Conservation (phyloP, 495 filamentous ascomycete genomes). For the Rhizodiscina lignyota region DNA sequence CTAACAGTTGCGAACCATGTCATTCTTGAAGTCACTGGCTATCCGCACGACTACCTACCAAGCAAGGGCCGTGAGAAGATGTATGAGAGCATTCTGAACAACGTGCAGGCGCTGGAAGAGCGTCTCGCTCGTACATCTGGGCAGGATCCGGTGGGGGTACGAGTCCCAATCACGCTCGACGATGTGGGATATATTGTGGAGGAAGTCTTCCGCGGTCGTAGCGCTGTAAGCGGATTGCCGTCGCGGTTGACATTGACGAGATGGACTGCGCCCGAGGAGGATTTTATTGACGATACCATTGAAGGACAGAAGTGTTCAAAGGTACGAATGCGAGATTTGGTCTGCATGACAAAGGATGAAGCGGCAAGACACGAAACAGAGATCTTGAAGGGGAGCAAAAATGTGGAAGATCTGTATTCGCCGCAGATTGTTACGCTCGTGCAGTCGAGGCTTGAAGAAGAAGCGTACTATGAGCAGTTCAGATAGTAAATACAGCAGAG, state of each 20-base stretch:
- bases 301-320: constrained; percentile 52
- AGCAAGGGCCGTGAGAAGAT: constrained; percentile 78
- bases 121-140: constrained; percentile 35
- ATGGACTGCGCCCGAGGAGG: constrained; percentile 44
- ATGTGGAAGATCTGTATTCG: constrained; percentile 56
- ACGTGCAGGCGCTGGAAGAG: constrained; percentile 61
- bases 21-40: constrained; percentile 68
- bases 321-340: constrained; percentile 52
- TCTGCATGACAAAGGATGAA: constrained; percentile 96
- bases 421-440: constrained; percentile 44
- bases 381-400: constrained; percentile 54
- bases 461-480: constrained; percentile 22
- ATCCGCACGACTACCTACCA: constrained; percentile 68
- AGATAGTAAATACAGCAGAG: constrained; percentile 4
- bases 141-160: constrained; percentile 34
- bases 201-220: constrained; percentile 74
- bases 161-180: constrained; percentile 54
- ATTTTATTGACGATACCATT: constrained; percentile 17
- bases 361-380: constrained; percentile 63
- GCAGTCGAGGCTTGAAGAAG: constrained; percentile 43
- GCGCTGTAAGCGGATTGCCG: constrained; percentile 61
- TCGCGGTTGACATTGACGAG: constrained; percentile 60
- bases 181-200: constrained; percentile 81
- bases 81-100: constrained; percentile 63
- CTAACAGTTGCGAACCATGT: constrained; percentile 82